Base-by-base conservation (phyloP, 768 basidiomycete genomes). In the Roridomyces roridus region DNA sequence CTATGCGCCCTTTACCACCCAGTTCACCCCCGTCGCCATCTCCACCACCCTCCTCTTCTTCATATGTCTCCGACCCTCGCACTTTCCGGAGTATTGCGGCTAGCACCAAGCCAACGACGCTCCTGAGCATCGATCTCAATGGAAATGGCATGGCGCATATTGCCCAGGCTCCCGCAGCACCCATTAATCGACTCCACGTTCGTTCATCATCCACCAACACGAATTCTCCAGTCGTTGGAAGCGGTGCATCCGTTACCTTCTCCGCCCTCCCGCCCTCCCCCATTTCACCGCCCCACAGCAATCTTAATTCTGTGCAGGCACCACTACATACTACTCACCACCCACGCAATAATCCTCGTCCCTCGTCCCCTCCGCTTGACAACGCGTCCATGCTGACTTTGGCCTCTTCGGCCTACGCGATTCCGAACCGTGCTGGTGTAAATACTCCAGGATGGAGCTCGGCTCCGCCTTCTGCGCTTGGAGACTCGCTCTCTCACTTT, bases 311-410 rank as follows among this genome's bases (percentile, higher is more conserved):
- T 37, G 79, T 89, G 17, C 92, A 95, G 68, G 92, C 93, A 9
- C 96, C 96, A 0, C 81, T 90, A 31, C 94, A 96, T 69, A 94
- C 94, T 0, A 77, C 84, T n/a, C 94, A 93, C 50, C 94, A 98
- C 74, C 96, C 96, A 10, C 85, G 94, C 42, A 93, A 97, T 72
- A 99, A 99, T 68, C 96, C 96, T 1, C 86, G 92, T 21, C 96
- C 97, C 21, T 89, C 90, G 15, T 92, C 92, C 6, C 90, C 93
- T 20, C 96, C 96, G 1, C 78, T 86, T 41, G 94, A 96, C 67
- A 95, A 98, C 67, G 96, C 96, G 2, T 95, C 92, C 2, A 77
- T 96, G 51, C 79, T 98, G 42, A 99, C 96, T 0, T 84, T 99
- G 11, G 96, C 96, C 12, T 95, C 93, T 23, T 96, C 94, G 4